These are phyloP conservation scores for Pseudogymnoascus sp. DNA, from an alignment of 2,329 filamentous ascomycete species.

Conservation along the genomic window DNA sequence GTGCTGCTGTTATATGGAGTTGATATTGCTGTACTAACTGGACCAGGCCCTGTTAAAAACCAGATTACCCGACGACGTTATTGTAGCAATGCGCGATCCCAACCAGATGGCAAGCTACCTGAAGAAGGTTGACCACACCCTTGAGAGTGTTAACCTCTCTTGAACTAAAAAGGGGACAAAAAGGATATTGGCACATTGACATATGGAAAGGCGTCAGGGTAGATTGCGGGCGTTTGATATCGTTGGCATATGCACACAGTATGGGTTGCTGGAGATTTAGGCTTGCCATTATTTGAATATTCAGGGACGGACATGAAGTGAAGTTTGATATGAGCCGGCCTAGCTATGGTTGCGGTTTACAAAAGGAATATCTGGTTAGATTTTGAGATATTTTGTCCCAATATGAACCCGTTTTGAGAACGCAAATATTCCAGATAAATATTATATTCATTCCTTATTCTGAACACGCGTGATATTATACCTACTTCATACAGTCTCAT, in stretches of 20 bases:
- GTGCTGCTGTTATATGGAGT: slow-evolving; percentile 22
- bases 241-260: not conserved
- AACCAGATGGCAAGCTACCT: slow-evolving; percentile 65
- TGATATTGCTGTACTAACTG: not conserved
- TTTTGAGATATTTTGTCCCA: not conserved
- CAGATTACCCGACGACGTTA: slow-evolving; percentile 59
- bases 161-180: not conserved
- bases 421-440: not conserved
- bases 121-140: slow-evolving; percentile 57
- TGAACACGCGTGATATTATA: no score
- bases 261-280: not conserved
- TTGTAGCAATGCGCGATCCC: slow-evolving; percentile 68
- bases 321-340: not conserved
- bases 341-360: not conserved
- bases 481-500: no score
- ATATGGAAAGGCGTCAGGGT: not conserved
- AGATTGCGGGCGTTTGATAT: slow-evolving; percentile 1
- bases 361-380: not conserved
- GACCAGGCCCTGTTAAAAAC: slow-evolving; percentile 39
- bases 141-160: slow-evolving; percentile 39
- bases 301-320: not conserved
- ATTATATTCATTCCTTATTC: no score
- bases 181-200: not conserved
- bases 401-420: not conserved
- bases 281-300: not conserved